phyloP scores from a whole-genome alignment of 106 monocot species.

The Agapanthus africanus region DNA sequence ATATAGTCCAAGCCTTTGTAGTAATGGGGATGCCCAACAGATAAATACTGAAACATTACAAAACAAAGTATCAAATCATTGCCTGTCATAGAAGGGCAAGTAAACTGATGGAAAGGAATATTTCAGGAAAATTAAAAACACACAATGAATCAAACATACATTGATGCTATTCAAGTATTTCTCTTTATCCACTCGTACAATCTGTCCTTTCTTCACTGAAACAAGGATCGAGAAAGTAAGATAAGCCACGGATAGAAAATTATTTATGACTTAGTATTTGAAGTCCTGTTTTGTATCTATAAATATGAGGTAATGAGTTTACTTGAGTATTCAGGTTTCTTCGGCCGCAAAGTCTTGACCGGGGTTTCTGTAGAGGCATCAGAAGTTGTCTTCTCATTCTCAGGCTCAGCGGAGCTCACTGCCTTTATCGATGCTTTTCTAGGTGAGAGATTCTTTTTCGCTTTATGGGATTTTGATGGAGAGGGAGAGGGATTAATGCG shows the following conservation, averaged over 20 bases:
- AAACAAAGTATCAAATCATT: conserved; percentile 3
- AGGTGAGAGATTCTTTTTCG: not conserved
- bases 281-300: no score
- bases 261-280: no score
- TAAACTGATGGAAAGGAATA: not conserved
- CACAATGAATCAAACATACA: conserved; percentile 28
- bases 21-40: conserved; percentile 83
- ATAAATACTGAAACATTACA: conserved; percentile 63
- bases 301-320: not conserved
- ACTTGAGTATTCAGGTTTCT: conserved; percentile 83
- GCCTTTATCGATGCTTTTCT: conserved; percentile 20
- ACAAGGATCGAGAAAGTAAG: not conserved
- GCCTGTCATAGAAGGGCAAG: not conserved
- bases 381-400: conserved; percentile 19
- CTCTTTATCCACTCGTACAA: conserved; percentile 90
- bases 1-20: conserved; percentile 94
- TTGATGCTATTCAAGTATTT: conserved; percentile 92
- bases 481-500: conserved; percentile 8
- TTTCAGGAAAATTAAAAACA: not conserved
- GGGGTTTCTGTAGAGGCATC: not conserved
- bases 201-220: conserved; percentile 95
- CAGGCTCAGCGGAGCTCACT: conserved; percentile 31
- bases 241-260: not conserved
- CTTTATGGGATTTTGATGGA: conserved; percentile 2
- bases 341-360: conserved; percentile 19